Base-by-base conservation (phyloP, 495 filamentous ascomycete genomes). In the Tuber aestivum region DNA sequence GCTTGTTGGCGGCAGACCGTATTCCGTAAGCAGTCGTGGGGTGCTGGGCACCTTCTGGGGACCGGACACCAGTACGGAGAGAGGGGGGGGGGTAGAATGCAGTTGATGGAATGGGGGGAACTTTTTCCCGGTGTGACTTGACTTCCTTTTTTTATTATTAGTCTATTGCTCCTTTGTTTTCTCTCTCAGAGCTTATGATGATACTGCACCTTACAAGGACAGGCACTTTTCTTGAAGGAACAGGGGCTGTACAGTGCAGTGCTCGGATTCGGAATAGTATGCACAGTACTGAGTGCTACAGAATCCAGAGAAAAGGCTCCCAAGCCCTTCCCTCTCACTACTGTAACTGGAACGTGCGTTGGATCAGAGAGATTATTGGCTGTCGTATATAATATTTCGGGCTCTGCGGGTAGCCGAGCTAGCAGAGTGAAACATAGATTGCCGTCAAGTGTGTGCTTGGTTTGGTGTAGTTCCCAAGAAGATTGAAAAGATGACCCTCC, bases 351-450 rank as follows among this genome's bases (percentile, higher is more conserved):
- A 65, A 65, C 56, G 56, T 65, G 56, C 27, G 56, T 35, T 27
- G n/a, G 56, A 65, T 65, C 56, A 65, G 56, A 65, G 27, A 65
- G 56, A 65, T 35, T 35, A 65, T 65, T 65, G 56, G 56, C 56
- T 65, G 14, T 65, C 3, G 32, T 20, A 35, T 65, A 32, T 65
- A 65, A 65, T 65, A 65, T 65, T 65, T 35, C 27, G 27, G 56
- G 7, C 12, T 65, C 56, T 65, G 56, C 56, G 56, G 56, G 56
- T 35, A 32, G 56, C 56, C 56, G 27, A 65, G 56, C 6, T 12
- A 65, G 56, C 56, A 65, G 18, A 18, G 56, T 65, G 56, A 65
- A 32, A 65, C 56, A 65, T 35, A 65, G 27, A 65, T 18, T 16
- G 56, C 56, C 27, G 56, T 65, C 5, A 32, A 65, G 27, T 35